Conservation (phyloP, 257 asterid genomes). For the Asclepias syriaca region DNA sequence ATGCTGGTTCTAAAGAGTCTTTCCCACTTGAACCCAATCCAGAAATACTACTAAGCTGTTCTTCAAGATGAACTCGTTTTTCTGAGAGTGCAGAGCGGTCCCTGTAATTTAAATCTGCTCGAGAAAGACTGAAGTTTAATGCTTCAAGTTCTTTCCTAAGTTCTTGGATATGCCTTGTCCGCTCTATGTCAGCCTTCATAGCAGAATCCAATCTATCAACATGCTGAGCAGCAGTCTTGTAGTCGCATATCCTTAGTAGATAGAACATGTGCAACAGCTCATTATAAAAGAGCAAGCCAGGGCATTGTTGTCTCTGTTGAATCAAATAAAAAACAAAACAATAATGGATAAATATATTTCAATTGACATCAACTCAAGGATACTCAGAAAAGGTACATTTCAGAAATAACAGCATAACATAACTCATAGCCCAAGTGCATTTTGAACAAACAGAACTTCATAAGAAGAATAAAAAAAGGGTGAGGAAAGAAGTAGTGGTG, state of each 20-base stretch:
- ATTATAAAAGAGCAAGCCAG: slow-evolving; percentile 68
- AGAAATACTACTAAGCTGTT: slow-evolving; percentile 44
- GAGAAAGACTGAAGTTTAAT: slow-evolving; percentile 55
- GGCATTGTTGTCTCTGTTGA: slow-evolving; percentile 72
- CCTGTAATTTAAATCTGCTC: slow-evolving; percentile 50
- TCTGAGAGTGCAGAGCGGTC: slow-evolving; percentile 68
- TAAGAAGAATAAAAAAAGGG: not conserved
- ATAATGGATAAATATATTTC: slow-evolving; percentile 10
- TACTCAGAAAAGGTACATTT: not conserved
- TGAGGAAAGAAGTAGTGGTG: too few relatives aligned
- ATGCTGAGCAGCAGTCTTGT: slow-evolving; percentile 79
- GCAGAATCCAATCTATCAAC: slow-evolving; percentile 80
- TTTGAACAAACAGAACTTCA: not conserved
- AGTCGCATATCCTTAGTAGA: slow-evolving; percentile 87
- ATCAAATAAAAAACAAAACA: slow-evolving; percentile 23
- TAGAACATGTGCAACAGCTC: slow-evolving; percentile 92
- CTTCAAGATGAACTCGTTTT: slow-evolving; percentile 59
- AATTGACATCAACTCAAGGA: slow-evolving; percentile 22
- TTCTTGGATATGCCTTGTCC: slow-evolving; percentile 56
- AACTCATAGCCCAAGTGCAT: not conserved
- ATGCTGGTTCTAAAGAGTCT: slow-evolving; percentile 74
- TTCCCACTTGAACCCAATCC: slow-evolving; percentile 45
- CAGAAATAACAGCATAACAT: not conserved
- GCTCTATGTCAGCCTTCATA: slow-evolving; percentile 76
- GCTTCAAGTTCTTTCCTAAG: slow-evolving; percentile 61